Evolutionary conservation across 306 rosid species (phyloP), one percentile per base, ranked within the genome.

Genomic region (Begonia fuchsioides): DNA sequence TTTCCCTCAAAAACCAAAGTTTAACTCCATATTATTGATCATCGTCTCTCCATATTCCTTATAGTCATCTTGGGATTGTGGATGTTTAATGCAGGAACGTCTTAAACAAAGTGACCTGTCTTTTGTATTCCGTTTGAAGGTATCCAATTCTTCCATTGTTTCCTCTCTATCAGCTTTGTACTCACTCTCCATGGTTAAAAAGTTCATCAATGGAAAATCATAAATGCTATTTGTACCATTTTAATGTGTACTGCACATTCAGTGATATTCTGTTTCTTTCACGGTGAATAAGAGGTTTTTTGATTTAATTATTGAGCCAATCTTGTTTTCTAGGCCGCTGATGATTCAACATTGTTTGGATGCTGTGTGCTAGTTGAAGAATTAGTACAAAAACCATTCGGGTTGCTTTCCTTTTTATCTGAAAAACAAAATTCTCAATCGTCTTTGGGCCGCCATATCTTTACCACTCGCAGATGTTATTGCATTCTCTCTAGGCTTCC

Each of bases 41-140:
- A 8, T 3, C 45, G 0, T 41, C n/a, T 41, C 45, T 56, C 17
- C 51, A 15, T 17, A 35, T 47, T 9, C 48, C 13, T 1, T 17
- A 11, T 14, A 35, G 46, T 47, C 57, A 32, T 57, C 40, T 48
- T 32, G 12, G 15, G 14, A 43, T 15, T 40, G 62, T 41, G 71
- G 63, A 50, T 66, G 56, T 47, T 17, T 45, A 43, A 43, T 69
- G 57, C 83, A 92, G 98, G 98, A 92, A 63, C 98, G 76, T 70
- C 52, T 82, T 16, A 85, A 92, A 67, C 86, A 80, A 74, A 79
- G 86, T 26, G 96, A 92, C 53, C 75, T 86, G 55, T 86, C 99
- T 39, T 92, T 92, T 73, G 93, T 92, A 59, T 92, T 82, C 75
- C 78, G 99, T 64, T 77, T 92, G 64, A 96, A 92, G 99, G 99